Percentiles rank a stretch among this genome's conserved stretches.
These are phyloP conservation scores for Persicaria maculosa DNA, from an alignment of 148 eudicot species.

Conservation along the genomic window DNA sequence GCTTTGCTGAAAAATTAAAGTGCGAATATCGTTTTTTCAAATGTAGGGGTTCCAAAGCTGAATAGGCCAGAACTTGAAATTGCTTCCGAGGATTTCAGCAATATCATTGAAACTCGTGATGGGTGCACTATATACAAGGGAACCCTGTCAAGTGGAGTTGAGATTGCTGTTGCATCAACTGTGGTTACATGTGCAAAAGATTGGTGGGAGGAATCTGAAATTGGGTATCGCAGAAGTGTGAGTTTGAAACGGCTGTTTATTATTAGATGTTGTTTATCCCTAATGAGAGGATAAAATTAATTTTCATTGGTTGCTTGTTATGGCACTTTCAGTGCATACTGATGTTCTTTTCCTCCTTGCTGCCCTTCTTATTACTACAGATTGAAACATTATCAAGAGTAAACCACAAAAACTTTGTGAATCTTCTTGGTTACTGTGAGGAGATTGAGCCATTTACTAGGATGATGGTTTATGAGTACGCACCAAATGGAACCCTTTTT, in stretches of 20 bases:
- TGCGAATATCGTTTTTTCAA: constrained; percentile 1
- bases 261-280: too few species aligned
- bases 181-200: constrained; percentile 39
- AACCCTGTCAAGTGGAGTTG: constrained; percentile 93
- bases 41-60: constrained; percentile 84
- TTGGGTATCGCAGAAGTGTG: constrained; percentile 73
- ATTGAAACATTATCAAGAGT: constrained; percentile 77
- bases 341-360: too few species aligned
- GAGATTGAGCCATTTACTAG: constrained; percentile 79
- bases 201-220: constrained; percentile 70
- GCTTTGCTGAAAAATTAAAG: too few species aligned
- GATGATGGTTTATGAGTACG: constrained; percentile 98
- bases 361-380: constrained; percentile 21
- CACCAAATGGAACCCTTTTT: constrained; percentile 73
- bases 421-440: constrained; percentile 95
- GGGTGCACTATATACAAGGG: constrained; percentile 74
- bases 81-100: constrained; percentile 99
- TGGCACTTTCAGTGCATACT: too few species aligned
- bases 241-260: constrained; percentile 4
- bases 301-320: background rate
- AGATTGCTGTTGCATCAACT: constrained; percentile 77
- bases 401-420: constrained; percentile 93
- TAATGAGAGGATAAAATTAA: background rate
- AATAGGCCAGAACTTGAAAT: constrained; percentile 75
- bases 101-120: constrained; percentile 52